Evolutionary conservation across 148 eudicot genomes (phyloP), one percentile per base, ranked within the genome.

Genomic region (Rhododendron ferrugineum): DNA sequence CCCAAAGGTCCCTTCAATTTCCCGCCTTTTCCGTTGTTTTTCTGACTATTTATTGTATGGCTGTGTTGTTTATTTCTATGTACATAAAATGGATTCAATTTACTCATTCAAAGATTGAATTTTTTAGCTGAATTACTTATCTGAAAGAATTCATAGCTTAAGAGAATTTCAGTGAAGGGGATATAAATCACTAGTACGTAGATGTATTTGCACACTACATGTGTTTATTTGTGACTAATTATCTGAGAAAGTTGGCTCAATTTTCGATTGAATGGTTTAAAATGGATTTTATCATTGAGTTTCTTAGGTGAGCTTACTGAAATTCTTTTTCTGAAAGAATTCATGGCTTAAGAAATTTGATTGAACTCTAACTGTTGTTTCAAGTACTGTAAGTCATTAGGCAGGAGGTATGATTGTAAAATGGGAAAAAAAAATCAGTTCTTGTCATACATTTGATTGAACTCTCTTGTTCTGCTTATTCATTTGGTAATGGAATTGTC

Each of bases 1-100:
- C 84, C 83, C 95, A 91, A 85, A 94, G 95, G 98, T 96, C 26
- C 75, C 86, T 78, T 22, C 68, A 68, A 26, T 11, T 70, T 28
- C 40, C 3, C 66, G 16, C 4, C 76, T 14, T 40, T 81, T 52
- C 36, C n/a, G 40, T 46, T 34, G 10, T 16, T 16, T 4, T n/a
- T 6, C 86, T 70, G 6, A 46, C 81, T 78, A 2, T 26, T 11
- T 23, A 36, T 37, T 22, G 22, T 16, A 18, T 18, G 60, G 60
- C 47, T 81, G 56, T 32, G 79, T 26, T 30, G 79, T 26, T 40
- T 80, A 49, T 52, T 54, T 54, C 23, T 16, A 5, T 54, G 56
- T 52, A 3, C 56, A 52, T 13, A 14, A 52, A 52, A 3, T 52
- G 56, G 18, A 14, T 52, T 15, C 56, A 52, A 13, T 54, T 54